Evolutionary conservation across 2,329 filamentous ascomycete genomes (phyloP).

Genomic region (Neopestalotiopsis sp.): DNA sequence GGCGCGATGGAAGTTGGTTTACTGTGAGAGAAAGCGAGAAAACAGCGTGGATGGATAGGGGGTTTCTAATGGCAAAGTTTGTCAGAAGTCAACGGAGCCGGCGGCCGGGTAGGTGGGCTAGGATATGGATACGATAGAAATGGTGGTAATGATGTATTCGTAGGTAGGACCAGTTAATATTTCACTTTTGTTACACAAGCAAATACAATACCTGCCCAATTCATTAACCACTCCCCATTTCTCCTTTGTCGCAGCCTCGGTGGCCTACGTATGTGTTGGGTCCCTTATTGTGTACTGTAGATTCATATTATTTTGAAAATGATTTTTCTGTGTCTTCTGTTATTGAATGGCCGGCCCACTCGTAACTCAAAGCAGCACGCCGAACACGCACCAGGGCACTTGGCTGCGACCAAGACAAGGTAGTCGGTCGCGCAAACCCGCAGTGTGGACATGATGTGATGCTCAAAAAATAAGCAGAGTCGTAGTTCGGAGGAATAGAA

Average conservation of each 20-base stretch:
- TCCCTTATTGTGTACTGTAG: too few relatives aligned
- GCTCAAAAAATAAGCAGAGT: not conserved
- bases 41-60: not conserved
- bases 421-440: not conserved
- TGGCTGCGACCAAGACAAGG: not conserved
- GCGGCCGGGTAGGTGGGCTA: not conserved
- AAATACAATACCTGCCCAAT: not conserved
- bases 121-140: not conserved
- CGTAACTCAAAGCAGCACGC: not conserved
- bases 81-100: not conserved
- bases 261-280: not conserved
- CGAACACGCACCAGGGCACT: not conserved
- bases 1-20: not conserved
- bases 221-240: not conserved
- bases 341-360: not conserved
- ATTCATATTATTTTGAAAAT: not conserved
- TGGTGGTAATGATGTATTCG: not conserved
- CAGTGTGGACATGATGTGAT: constrained; percentile 1
- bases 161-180: constrained; percentile 1
- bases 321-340: not conserved
- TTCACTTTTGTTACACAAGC: not conserved
- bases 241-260: not conserved
- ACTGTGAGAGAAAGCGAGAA: too few relatives aligned
- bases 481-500: not conserved
- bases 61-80: not conserved